A percentile compares a stretch with the other conserved stretches of the same genome.
phyloP scores from a whole-genome alignment of 306 rosid species.

The Quercus dentata region DNA sequence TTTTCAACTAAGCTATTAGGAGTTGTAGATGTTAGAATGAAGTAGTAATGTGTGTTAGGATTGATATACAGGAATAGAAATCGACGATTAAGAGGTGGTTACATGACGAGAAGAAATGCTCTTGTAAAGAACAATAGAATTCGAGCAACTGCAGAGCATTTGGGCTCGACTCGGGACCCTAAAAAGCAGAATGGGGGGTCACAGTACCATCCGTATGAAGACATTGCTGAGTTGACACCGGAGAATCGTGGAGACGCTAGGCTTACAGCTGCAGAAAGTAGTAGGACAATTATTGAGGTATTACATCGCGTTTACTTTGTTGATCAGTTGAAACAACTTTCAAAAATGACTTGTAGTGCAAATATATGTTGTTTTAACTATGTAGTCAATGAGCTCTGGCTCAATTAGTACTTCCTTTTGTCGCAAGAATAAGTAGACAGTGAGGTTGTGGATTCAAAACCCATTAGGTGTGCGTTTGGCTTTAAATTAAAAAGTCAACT shows the following conservation, averaged over 20 bases:
- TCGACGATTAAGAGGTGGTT: constrained; percentile 33
- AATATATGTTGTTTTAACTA: not conserved
- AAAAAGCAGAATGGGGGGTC: constrained; percentile 54
- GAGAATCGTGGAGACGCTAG: constrained; percentile 54
- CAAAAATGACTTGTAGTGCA: not conserved
- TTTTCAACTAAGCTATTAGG: too few species aligned
- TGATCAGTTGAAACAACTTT: constrained; percentile 3
- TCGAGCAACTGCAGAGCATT: constrained; percentile 57
- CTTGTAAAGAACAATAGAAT: constrained; percentile 43
- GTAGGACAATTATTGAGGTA: constrained; percentile 93
- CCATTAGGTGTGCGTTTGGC: not conserved
- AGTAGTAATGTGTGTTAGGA: constrained; percentile 12
- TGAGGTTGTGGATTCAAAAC: too few species aligned
- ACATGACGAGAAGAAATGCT: constrained; percentile 43
- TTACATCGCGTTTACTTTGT: constrained; percentile 16
- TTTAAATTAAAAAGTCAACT: too few species aligned
- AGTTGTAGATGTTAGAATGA: not conserved
- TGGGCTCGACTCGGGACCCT: constrained; percentile 74
- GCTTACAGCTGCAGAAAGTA: constrained; percentile 76
- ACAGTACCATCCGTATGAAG: constrained; percentile 92
- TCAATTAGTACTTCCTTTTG: too few species aligned
- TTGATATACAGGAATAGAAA: constrained; percentile 49
- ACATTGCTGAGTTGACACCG: constrained; percentile 41
- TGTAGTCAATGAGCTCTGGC: not conserved
- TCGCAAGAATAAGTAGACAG: too few species aligned